Conservation (phyloP, 2,329 filamentous ascomycete species). For the Calonectria multiphialidica region DNA sequence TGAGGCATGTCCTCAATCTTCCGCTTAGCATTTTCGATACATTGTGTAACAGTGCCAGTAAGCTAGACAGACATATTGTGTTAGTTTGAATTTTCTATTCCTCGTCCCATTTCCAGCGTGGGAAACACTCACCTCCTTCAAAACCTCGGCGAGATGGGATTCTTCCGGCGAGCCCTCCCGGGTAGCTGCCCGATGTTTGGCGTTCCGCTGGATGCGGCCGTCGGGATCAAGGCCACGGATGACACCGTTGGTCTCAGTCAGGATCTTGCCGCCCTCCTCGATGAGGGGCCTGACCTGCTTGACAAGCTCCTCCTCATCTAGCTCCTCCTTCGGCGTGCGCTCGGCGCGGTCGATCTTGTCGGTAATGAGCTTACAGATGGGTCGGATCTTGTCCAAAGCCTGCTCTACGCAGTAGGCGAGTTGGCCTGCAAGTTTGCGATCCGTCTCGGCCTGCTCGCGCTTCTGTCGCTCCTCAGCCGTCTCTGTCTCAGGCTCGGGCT, state of each 20-base stretch:
- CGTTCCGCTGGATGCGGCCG: constrained; percentile 84
- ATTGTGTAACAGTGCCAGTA: constrained; percentile 82
- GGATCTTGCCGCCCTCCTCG: constrained; percentile 84
- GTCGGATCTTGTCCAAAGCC: constrained; percentile 85
- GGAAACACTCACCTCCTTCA: constrained; percentile 74
- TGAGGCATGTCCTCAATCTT: constrained; percentile 93
- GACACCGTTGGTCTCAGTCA: constrained; percentile 87
- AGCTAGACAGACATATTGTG: constrained; percentile 64
- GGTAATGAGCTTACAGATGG: constrained; percentile 88
- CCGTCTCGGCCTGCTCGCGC: constrained; percentile 70
- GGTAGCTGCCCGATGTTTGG: constrained; percentile 82
- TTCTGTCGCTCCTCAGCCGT: constrained; percentile 59
- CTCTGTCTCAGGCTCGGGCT: constrained; percentile 48
- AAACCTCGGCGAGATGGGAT: constrained; percentile 83
- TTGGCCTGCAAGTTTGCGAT: constrained; percentile 81
- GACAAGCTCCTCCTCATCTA: constrained; percentile 91
- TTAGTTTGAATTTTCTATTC: constrained; percentile 14
- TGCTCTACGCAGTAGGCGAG: constrained; percentile 81
- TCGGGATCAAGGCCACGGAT: constrained; percentile 92
- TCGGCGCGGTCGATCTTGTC: constrained; percentile 87
- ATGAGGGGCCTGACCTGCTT: constrained; percentile 89
- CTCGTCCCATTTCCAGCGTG: background rate
- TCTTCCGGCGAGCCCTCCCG: constrained; percentile 79
- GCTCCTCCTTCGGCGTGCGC: constrained; percentile 84
- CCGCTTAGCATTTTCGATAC: constrained; percentile 89